Evolutionary conservation across 2,329 filamentous ascomycete species (phyloP).

Genomic region (Colletotrichum lupini): DNA sequence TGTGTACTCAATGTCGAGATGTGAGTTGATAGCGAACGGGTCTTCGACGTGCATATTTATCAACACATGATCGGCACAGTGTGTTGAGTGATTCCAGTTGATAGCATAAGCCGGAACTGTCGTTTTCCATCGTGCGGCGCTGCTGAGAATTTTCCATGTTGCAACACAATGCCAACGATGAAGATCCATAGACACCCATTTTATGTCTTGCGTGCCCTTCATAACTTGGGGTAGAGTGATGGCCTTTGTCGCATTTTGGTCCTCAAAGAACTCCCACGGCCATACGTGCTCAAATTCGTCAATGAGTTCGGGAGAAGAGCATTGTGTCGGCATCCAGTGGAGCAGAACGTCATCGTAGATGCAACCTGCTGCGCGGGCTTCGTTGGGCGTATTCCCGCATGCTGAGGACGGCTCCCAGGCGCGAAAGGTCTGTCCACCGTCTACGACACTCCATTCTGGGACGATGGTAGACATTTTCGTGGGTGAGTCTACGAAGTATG

Average conservation of each 20-base stretch:
- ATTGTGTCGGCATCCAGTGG: background rate
- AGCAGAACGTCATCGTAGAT: background rate
- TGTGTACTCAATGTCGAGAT: background rate
- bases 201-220: slow-evolving; percentile 1
- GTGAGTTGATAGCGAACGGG: background rate
- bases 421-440: background rate
- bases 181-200: slow-evolving; percentile 12
- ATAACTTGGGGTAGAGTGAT: background rate
- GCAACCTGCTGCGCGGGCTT: background rate
- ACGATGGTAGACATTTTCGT: background rate
- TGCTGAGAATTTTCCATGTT: slow-evolving; percentile 11
- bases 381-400: background rate
- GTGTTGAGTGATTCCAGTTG: slow-evolving; percentile 1
- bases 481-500: background rate
- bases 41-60: background rate
- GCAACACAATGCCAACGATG: slow-evolving; percentile 14
- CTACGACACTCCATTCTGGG: background rate
- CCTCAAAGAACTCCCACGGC: background rate
- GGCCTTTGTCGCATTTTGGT: background rate
- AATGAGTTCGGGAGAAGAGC: background rate
- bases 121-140: slow-evolving; percentile 3
- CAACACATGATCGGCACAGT: background rate
- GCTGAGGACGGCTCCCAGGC: background rate
- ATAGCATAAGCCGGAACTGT: background rate
- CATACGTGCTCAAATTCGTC: background rate